Conservation (phyloP, 345 rosid genomes). For the Lumnitzera littorea region DNA sequence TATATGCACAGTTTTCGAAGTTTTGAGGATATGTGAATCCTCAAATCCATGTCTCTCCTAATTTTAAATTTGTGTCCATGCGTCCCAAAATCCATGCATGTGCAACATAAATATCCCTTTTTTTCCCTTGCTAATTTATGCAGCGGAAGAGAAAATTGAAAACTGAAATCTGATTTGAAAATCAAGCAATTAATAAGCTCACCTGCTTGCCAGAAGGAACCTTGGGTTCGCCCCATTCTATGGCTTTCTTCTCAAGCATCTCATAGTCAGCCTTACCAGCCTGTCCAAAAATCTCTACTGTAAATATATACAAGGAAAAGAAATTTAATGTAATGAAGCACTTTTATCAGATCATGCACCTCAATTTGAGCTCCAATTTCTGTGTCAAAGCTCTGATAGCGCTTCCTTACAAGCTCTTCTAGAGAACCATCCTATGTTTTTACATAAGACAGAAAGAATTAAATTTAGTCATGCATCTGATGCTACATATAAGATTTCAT, state of each 20-base stretch:
- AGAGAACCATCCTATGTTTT: constrained; percentile 58
- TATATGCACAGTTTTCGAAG: no score
- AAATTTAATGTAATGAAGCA: not conserved
- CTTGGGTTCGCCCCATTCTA: constrained; percentile 81
- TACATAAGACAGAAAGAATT: not conserved
- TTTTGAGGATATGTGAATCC: no score
- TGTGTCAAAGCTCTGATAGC: constrained; percentile 69
- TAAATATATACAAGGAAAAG: not conserved
- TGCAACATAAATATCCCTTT: no score
- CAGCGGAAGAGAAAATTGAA: not conserved
- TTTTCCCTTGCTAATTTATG: no score
- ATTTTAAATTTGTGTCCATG: no score
- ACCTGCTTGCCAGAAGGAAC: constrained; percentile 97
- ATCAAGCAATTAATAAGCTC: constrained; percentile 2
- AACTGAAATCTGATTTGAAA: not conserved
- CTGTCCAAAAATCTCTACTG: constrained; percentile 19
- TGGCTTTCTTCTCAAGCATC: constrained; percentile 74
- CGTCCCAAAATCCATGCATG: no score
- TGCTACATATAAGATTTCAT: accelerated
- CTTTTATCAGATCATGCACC: constrained; percentile 19
- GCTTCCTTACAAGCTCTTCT: constrained; percentile 53
- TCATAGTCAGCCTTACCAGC: constrained; percentile 84
- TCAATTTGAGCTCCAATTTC: constrained; percentile 60
- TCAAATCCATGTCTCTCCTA: no score
- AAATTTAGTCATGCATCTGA: not conserved